These are phyloP conservation scores for Turritis glabra DNA, from an alignment of 345 rosid genomes.

Conservation along the genomic window DNA sequence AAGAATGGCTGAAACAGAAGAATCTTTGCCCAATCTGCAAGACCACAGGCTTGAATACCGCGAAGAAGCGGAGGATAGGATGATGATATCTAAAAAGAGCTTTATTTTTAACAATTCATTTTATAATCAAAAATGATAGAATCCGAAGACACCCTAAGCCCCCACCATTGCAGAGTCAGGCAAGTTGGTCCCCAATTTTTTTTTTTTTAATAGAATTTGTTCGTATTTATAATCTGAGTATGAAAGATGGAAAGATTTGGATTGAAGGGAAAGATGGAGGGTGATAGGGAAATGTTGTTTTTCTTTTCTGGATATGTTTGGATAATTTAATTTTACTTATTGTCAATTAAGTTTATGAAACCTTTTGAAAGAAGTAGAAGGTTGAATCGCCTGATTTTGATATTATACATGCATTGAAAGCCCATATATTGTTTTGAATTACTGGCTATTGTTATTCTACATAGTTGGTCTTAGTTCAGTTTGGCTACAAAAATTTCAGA, in stretches of 20 bases:
- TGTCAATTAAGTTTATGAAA: slow-evolving; percentile 21
- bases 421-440: not conserved
- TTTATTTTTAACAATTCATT: not conserved
- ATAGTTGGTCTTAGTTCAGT: not conserved
- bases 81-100: not conserved
- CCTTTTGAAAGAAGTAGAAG: slow-evolving; percentile 4
- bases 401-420: not conserved
- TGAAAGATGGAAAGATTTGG: slow-evolving; percentile 16
- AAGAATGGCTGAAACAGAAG: slow-evolving; percentile 82
- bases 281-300: slow-evolving; percentile 14
- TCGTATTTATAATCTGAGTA: not conserved
- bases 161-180: slow-evolving; percentile 25
- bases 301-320: slow-evolving; percentile 24
- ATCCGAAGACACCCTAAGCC: slow-evolving; percentile 12
- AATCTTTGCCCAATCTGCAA: slow-evolving; percentile 92
- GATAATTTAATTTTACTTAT: slow-evolving; percentile 22
- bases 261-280: slow-evolving; percentile 11
- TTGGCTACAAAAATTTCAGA: not conserved
- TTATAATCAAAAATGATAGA: slow-evolving; percentile 26
- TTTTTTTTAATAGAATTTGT: not conserved
- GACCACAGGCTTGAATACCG: slow-evolving; percentile 61
- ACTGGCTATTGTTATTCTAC: not conserved
- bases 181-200: slow-evolving; percentile 16
- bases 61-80: slow-evolving; percentile 37
- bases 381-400: slow-evolving; percentile 4